A percentile compares a stretch with the other conserved stretches of the same genome.
phyloP scores from a whole-genome alignment of 768 basidiomycete genomes.

The Amanita pseudoporphyria region DNA sequence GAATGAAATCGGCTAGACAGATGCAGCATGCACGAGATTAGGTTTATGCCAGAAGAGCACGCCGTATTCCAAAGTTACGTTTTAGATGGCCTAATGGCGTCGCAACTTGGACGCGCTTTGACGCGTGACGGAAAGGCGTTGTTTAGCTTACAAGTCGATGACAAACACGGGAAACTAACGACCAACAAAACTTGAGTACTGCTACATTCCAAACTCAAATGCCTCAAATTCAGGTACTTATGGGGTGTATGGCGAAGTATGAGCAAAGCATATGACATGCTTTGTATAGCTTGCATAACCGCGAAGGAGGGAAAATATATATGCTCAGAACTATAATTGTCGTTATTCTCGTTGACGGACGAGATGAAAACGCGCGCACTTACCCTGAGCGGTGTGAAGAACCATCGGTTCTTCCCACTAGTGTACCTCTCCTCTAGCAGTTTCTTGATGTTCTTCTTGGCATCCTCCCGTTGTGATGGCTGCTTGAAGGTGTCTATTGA shows the following conservation, averaged over 20 bases:
- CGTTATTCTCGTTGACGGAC: neutral
- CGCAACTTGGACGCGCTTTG: neutral
- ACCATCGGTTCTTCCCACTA: conserved; percentile 96
- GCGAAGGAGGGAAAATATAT: neutral
- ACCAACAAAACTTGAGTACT: neutral
- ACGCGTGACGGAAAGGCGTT: neutral
- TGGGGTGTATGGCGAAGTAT: neutral
- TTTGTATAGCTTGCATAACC: neutral
- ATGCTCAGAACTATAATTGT: neutral
- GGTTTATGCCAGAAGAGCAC: neutral
- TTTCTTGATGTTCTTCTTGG: conserved; percentile 96
- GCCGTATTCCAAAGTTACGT: neutral
- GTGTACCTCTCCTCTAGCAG: conserved; percentile 92
- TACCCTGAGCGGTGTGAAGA: conserved; percentile 83
- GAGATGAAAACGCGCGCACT: conserved; percentile 13
- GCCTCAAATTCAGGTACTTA: too few relatives aligned
- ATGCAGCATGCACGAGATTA: neutral
- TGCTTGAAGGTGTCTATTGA: conserved; percentile 93
- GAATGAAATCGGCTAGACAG: too few relatives aligned
- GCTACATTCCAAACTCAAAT: neutral
- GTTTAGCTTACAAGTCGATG: neutral
- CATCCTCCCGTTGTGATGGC: conserved; percentile 86
- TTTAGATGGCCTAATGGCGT: neutral
- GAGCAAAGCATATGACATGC: conserved; percentile 5
- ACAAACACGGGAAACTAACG: neutral